Evolutionary conservation across 805 yeast genomes (phyloP).

Genomic region (Kluyveromyces siamensis): DNA sequence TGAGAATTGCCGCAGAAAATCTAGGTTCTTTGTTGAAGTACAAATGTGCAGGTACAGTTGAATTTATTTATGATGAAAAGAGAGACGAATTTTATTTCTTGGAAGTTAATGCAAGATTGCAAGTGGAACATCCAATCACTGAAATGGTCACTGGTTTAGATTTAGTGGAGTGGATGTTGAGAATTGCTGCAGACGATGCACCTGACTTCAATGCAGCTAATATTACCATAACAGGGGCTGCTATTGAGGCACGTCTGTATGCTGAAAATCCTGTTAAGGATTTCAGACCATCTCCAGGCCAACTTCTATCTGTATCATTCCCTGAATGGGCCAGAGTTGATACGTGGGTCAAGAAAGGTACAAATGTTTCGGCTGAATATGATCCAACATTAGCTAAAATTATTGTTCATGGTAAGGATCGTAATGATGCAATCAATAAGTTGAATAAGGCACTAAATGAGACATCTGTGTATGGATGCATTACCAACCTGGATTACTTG

Average conservation of each 20-base stretch:
- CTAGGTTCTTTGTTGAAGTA: conserved; percentile 77
- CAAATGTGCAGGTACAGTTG: conserved; percentile 97
- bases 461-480: conserved; percentile 81
- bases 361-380: conserved; percentile 81
- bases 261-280: conserved; percentile 96
- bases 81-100: conserved; percentile 88
- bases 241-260: conserved; percentile 94
- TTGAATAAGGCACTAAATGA: conserved; percentile 75
- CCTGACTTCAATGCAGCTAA: conserved; percentile 58
- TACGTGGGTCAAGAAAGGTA: conserved; percentile 88
- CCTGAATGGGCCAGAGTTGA: conserved; percentile 92
- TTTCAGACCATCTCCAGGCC: conserved; percentile 95
- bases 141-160: conserved; percentile 93
- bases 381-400: conserved; percentile 96
- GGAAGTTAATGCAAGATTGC: conserved; percentile 94
- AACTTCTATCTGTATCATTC: conserved; percentile 72
- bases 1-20: conserved; percentile 80
- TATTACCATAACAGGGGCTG: conserved; percentile 66
- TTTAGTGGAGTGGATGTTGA: conserved; percentile 94
- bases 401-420: conserved; percentile 85
- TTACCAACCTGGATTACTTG: conserved; percentile 84
- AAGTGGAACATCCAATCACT: conserved; percentile 96
- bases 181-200: conserved; percentile 81
- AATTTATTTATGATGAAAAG: conserved; percentile 79
- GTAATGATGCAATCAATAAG: conserved; percentile 73